phyloP scores from a whole-genome alignment of 345 rosid species.

The Eucalyptus regnans region DNA sequence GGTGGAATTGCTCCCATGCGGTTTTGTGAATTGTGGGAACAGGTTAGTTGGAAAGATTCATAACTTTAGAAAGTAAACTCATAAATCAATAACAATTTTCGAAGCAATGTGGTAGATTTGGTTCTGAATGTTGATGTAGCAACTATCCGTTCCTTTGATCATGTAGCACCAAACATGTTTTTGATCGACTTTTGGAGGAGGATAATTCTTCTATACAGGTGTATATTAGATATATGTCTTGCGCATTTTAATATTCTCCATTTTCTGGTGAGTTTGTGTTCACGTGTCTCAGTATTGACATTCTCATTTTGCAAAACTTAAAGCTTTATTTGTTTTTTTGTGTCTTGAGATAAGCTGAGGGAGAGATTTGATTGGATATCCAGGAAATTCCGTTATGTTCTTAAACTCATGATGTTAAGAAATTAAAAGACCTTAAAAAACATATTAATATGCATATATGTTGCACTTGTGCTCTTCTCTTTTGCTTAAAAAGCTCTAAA shows the following conservation, averaged over 20 bases:
- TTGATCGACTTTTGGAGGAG: background rate
- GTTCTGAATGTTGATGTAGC: background rate
- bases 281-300: background rate
- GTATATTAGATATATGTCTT: background rate
- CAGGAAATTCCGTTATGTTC: background rate
- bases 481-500: background rate
- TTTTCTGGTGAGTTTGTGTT: background rate
- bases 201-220: background rate
- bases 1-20: conserved; percentile 69
- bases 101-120: background rate
- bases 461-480: background rate
- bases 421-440: background rate
- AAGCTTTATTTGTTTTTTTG: background rate
- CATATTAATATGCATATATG: background rate
- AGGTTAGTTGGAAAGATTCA: conserved; percentile 29
- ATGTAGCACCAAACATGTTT: background rate
- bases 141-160: background rate
- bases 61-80: background rate
- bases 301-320: background rate
- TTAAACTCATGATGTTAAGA: background rate
- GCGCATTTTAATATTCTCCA: background rate
- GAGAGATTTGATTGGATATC: background rate
- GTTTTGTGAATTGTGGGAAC: conserved; percentile 86
- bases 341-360: background rate
- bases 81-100: background rate